Percentiles rank a stretch among this genome's conserved stretches.
These are phyloP conservation scores for Daldinia sp. DNA, from an alignment of 2,329 filamentous ascomycete species.

Conservation along the genomic window DNA sequence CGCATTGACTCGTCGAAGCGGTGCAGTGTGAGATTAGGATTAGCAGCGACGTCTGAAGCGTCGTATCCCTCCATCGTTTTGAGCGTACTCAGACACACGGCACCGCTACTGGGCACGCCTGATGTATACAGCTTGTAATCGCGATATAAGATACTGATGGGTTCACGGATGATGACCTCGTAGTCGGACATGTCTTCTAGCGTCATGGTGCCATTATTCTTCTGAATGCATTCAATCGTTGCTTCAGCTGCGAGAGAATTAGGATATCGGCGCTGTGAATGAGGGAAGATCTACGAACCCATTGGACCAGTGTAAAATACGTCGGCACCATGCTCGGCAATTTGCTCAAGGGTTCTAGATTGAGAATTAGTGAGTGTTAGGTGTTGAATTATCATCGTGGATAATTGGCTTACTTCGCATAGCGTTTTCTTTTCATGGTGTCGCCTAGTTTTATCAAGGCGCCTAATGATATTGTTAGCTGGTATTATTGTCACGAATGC, in stretches of 20 bases:
- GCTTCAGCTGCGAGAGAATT: slow-evolving; percentile 62
- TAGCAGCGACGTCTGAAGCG: slow-evolving; percentile 56
- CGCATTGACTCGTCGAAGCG: slow-evolving; percentile 87
- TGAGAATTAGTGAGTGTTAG: slow-evolving; percentile 20
- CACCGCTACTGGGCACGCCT: slow-evolving; percentile 80
- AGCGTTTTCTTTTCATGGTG: slow-evolving; percentile 80
- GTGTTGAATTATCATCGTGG: slow-evolving; percentile 41
- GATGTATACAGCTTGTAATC: slow-evolving; percentile 75
- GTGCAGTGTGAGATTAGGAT: slow-evolving; percentile 76
- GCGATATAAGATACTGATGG: slow-evolving; percentile 71
- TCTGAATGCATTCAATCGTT: slow-evolving; percentile 74
- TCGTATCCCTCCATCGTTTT: slow-evolving; percentile 85
- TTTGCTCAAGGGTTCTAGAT: slow-evolving; percentile 71
- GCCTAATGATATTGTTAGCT: slow-evolving; percentile 47
- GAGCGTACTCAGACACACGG: slow-evolving; percentile 76
- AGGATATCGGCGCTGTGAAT: slow-evolving; percentile 48
- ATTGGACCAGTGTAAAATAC: slow-evolving; percentile 78
- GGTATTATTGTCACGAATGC: background rate
- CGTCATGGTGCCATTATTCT: slow-evolving; percentile 79
- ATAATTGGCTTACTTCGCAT: slow-evolving; percentile 60
- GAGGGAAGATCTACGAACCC: slow-evolving; percentile 46
- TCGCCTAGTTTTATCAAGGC: slow-evolving; percentile 76
- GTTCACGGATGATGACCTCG: slow-evolving; percentile 67
- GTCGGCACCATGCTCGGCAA: slow-evolving; percentile 76
- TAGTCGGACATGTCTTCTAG: slow-evolving; percentile 62